Evolutionary conservation across 2,329 filamentous ascomycete species (phyloP), one percentile per base, ranked within the genome.

Genomic region (Coleophoma cylindrospora): DNA sequence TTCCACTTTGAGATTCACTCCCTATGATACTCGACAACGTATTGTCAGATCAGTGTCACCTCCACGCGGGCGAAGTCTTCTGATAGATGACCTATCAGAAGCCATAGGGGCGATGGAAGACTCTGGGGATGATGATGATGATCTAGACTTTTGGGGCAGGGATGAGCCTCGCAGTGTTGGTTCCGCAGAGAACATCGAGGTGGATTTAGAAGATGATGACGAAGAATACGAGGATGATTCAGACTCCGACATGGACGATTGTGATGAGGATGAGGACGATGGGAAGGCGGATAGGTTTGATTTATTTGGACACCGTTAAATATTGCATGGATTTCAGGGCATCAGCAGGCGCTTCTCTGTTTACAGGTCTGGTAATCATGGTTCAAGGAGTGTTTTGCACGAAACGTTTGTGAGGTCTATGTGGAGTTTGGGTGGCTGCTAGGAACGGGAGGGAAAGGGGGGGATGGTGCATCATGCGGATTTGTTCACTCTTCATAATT

Each of bases 271-370:
- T 21, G 68, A 68, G 32, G 70, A 67, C 27, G 73, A 74, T 14
- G 71, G 74, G 48, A 67, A 67, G 13, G 67, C 69, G 50, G 74
- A 79, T 60, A 59, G 64, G 33, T 76, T 77, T 57, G 72, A 74
- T 51, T 68, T 79, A 50, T 74, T 77, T 58, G 77, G 76, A 11
- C 77, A 80, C 64, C 68, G 72, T 54, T 79, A 52, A 63, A 48
- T 40, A 27, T 27, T 44, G 21, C 14, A 38, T 38, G 36, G 22
- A 27, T n/a, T 44, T 15, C 8, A 44, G 15, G 27, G 27, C 27
- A 27, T 27, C 27, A 27, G 90, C 90, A 17, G 65, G 66, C 55
- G 74, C 74, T 47, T 74, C 70, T 53, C 74, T 70, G 10, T 71
- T 67, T 68, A 71, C 59, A 68, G 74, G 56, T 66, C 67, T 54